Base-by-base conservation (phyloP, 2,329 filamentous ascomycete species). In the Xylariaceae sp. region DNA sequence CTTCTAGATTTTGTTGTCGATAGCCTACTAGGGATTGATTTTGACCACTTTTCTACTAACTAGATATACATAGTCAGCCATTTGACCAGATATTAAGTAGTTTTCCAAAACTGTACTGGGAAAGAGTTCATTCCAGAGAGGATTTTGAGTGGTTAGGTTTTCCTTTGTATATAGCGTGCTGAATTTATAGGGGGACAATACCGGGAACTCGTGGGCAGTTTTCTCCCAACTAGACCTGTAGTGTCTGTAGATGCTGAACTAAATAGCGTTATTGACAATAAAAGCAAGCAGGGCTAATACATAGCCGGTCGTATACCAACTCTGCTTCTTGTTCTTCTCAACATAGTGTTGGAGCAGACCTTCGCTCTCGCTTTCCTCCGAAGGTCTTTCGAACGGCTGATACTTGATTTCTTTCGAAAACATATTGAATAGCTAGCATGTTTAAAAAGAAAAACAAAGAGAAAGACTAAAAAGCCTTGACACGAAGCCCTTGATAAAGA, bases 121-220 rank as follows among this genome's bases (percentile, higher is more conserved):
- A 19, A 37, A 37, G 21, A 37, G 35, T 20, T 37, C 35, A 37
- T 19, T 37, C 35, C 35, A 37, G 14, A 37, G 21, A 20, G 35
- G 12, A 19, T 37, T 37, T 22, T 37, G 35, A 12, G 14, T 19
- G 19, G 14, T 37, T 12, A 37, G 12, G 20, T 37, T 37, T 12
- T 19, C 35, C 35, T 19, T 19, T 19, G 35, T n/a, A 37, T 37
- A 37, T 11, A 19, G 35, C 21, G 35, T 37, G 35, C 35, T 37
- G 35, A 37, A 37, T 19, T 20, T 12, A 19, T 37, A 37, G 19
- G 35, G 35, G 11, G 12, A 12, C 12, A 37, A 19, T 19, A 37
- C 16, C 14, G 35, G 19, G 21, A 37, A 37, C 17, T 37, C 35
- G 17, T 37, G 16, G 12, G 21, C 35, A 19, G 35, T 19, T 37